phyloP scores from a whole-genome alignment of 1,284 basidiomycete species.

The Trichosporon asahii region DNA sequence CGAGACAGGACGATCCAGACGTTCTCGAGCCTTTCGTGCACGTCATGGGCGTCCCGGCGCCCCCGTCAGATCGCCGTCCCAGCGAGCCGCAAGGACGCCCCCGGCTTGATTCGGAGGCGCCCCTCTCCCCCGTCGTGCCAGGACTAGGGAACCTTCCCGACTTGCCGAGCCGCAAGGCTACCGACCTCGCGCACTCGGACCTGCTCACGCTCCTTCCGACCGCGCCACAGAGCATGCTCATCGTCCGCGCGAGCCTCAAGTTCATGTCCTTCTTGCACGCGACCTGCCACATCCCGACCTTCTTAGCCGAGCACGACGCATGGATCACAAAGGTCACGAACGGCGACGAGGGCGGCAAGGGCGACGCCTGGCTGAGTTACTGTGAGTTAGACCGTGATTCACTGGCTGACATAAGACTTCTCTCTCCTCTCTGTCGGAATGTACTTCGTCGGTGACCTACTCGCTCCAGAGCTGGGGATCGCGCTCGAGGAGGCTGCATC shows the following conservation, averaged over 20 bases:
- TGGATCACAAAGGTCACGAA: conserved; percentile 29
- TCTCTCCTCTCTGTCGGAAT: conserved; percentile 25
- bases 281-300: conserved; percentile 31
- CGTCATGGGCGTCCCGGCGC: conserved; percentile 25
- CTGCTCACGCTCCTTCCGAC: conserved; percentile 24
- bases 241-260: conserved; percentile 26
- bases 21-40: conserved; percentile 28
- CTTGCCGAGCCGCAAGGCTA: conserved; percentile 24
- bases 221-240: conserved; percentile 23
- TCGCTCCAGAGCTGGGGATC: conserved; percentile 25
- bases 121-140: conserved; percentile 14
- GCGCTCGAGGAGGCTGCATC: conserved; percentile 22
- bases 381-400: conserved; percentile 12
- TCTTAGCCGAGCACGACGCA: conserved; percentile 29
- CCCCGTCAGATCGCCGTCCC: conserved; percentile 15
- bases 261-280: conserved; percentile 30
- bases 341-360: conserved; percentile 21
- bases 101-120: conserved; percentile 14
- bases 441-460: conserved; percentile 27
- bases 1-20: conserved; percentile 27
- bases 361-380: conserved; percentile 26
- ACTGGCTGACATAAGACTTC: conserved; percentile 22
- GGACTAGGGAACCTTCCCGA: conserved; percentile 18
- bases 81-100: conserved; percentile 14
- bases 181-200: conserved; percentile 29